Conservation (phyloP, 2,329 filamentous ascomycete species). For the Venturia nashicola region DNA sequence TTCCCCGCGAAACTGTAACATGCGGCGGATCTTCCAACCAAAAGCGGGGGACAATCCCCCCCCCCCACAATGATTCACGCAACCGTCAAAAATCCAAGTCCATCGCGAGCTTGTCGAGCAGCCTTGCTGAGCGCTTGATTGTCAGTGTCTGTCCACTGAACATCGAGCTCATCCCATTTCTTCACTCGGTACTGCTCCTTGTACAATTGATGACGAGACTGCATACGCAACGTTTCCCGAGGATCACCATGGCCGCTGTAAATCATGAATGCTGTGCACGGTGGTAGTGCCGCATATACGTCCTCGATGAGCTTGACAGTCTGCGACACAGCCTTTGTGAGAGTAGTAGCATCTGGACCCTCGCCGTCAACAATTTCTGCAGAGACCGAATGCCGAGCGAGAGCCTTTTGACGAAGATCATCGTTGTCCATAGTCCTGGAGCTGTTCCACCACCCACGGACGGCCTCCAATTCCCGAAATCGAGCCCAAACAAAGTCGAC, state of each 20-base stretch:
- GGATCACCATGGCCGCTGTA: slow-evolving; percentile 55
- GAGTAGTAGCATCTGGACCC: slow-evolving; percentile 13
- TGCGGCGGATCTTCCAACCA: not conserved
- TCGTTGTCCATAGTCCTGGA: slow-evolving; percentile 17
- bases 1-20: not conserved
- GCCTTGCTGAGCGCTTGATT: slow-evolving; percentile 46
- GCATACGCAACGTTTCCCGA: slow-evolving; percentile 41
- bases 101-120: slow-evolving; percentile 42
- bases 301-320: slow-evolving; percentile 39
- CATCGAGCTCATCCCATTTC: slow-evolving; percentile 51
- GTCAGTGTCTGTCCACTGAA: slow-evolving; percentile 54
- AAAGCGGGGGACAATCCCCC: not conserved
- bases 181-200: slow-evolving; percentile 44
- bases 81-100: slow-evolving; percentile 46
- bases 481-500: slow-evolving; percentile 53
- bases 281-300: slow-evolving; percentile 44
- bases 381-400: not conserved
- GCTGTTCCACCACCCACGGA: slow-evolving; percentile 47
- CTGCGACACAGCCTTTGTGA: slow-evolving; percentile 34
- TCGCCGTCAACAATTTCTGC: not conserved
- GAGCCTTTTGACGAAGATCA: slow-evolving; percentile 14
- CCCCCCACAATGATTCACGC: slow-evolving; percentile 29
- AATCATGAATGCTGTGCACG: slow-evolving; percentile 48
- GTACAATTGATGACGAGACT: slow-evolving; percentile 43
- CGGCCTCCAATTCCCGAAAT: slow-evolving; percentile 47